Base-by-base conservation (phyloP, 2,329 filamentous ascomycete genomes). In the Fusarium papillatum region DNA sequence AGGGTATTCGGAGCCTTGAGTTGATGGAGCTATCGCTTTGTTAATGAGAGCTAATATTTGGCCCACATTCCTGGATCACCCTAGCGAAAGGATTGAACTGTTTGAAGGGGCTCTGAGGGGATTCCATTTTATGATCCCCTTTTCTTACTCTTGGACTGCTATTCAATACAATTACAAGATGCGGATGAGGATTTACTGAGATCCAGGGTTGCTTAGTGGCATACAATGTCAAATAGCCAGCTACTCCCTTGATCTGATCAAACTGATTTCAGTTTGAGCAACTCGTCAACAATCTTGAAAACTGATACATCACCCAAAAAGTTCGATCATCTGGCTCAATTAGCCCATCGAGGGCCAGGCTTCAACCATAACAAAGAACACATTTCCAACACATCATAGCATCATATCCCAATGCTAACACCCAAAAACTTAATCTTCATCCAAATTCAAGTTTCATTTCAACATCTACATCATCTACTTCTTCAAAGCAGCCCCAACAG, bases 401-500 rank as follows among this genome's bases (percentile, higher is more conserved):
- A 34, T 34, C 31, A 34, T 34, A 34, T 34, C 31, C 31, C 31
- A 34, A 34, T 34, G 10, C 31, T 34, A 34, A 34, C 31, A 34
- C n/a, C 26, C 26, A 55, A 53, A 36, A 24, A 26, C n/a, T 17
- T 29, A 26, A 50, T 50, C 24, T 53, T 53, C 9, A 50, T 50
- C 17, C 38, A 55, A 31, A 31, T 55, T n/a, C 26, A 31, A 31
- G 11, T 57, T 57, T 34, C 19, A 57, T 57, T 36, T 57, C 19
- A 34, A 22, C 29, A 57, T 34, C 29, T 57, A 57, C 5, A 57
- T 22, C 26, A 55, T 41, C 38, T 55, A 64, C 26, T 62, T 59
- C 57, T 66, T 34, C 63, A 64, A 79, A 77, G 77, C 80, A 62
- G 78, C 81, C 39, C 65, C 22, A 82, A 62, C 92, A 50, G 91